Base-by-base conservation (phyloP, 345 rosid species). In the Citrus medica region DNA sequence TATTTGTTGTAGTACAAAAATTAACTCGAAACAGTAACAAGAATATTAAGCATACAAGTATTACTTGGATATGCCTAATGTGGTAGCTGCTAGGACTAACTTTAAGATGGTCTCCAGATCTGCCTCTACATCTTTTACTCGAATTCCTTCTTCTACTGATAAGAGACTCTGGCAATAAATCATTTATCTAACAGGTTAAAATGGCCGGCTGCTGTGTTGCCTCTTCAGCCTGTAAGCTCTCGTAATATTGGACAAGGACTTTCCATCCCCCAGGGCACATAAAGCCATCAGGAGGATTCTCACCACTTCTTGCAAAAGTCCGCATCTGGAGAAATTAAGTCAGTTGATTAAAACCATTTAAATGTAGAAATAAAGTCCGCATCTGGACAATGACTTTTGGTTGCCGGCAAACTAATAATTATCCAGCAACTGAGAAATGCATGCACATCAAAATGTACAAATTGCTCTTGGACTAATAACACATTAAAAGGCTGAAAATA, bases 231-330 rank as follows among this genome's bases (percentile, higher is more conserved):
- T 89, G 94, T 89, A 92, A 84, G 81, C 92, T 92, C 76, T 84
- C 59, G 22, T 94, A 96, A 79, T 92, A 92, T 73, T 89, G 84
- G 79, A 96, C 98, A 30, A 96, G 98, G 68, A 94, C 98, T 78
- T 89, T 74, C 98, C 97, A 96, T 69, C 99, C 98, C 19, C 93
- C 88, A 1, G 92, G 94, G 78, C 99, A 96, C 98, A 94, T 96
- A 75, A 96, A 96, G 73, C 99, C 99, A 71, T 91, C 93, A 4
- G 98, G 99, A 51, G 98, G 99, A 82, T 84, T 90, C 87, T 96
- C 95, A 4, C 98, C 97, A 17, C 74, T 90, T 82, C 89, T 94
- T 64, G 99, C 98, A 83, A 69, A 96, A 16, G 86, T 86, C 35
- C 98, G 82, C 98, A 96, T 94, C 99, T 94, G 88, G 64, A 62